A percentile compares a stretch with the other conserved stretches of the same genome.
Conservation (phyloP, 257 asterid genomes). For the Solanum neorickii region DNA sequence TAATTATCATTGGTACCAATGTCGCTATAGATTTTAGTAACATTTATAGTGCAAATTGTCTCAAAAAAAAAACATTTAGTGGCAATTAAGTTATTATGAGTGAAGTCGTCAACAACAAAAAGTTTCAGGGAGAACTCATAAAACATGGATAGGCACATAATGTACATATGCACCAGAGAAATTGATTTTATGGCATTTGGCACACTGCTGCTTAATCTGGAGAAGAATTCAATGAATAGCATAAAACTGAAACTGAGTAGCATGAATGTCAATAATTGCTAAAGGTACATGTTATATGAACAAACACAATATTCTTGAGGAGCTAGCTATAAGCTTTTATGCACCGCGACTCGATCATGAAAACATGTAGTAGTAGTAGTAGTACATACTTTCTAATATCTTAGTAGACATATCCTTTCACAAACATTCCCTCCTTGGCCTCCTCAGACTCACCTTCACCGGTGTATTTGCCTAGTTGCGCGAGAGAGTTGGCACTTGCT, state of each 20-base stretch:
- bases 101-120: background rate
- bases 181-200: background rate
- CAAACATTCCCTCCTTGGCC: slow-evolving; percentile 61
- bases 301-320: background rate
- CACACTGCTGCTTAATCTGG: background rate
- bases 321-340: background rate
- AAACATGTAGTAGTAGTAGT: background rate
- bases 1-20: no score
- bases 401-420: slow-evolving; percentile 50
- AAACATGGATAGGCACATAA: background rate
- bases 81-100: no score
- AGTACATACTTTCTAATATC: background rate
- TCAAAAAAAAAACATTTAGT: background rate
- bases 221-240: background rate
- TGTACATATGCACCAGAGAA: background rate
- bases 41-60: no score
- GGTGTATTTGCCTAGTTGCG: slow-evolving; percentile 66
- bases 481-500: slow-evolving; percentile 59
- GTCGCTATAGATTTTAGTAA: no score
- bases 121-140: background rate
- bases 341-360: background rate
- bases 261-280: background rate
- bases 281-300: background rate
- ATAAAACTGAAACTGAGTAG: background rate
- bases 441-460: slow-evolving; percentile 62